A percentile compares a stretch with the other conserved stretches of the same genome.
Conservation (phyloP, 352 stramenopile species). For the Phytophthora tentaculata region DNA sequence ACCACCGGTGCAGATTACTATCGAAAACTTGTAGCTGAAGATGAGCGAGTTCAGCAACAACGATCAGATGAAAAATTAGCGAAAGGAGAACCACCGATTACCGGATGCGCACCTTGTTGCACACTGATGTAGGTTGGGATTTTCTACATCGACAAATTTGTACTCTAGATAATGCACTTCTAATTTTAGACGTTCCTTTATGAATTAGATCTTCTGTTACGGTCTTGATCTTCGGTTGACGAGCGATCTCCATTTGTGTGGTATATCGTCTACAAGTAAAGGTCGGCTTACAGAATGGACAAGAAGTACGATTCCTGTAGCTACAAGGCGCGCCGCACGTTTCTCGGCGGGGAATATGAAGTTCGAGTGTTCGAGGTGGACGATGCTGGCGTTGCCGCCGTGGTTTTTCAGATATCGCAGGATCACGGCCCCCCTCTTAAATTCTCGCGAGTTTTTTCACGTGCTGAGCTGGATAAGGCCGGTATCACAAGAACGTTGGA, state of each 20-base stretch:
- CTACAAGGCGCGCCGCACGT: constrained; percentile 68
- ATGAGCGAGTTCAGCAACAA: constrained; percentile 43
- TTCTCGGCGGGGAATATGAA: constrained; percentile 70
- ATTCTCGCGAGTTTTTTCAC: constrained; percentile 73
- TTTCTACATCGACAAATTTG: constrained; percentile 4
- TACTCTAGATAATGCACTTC: constrained; percentile 7
- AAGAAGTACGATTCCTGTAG: constrained; percentile 59
- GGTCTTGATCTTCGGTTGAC: constrained; percentile 9
- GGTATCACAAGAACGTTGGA: constrained; percentile 63
- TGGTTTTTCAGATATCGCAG: constrained; percentile 50
- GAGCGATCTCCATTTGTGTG: constrained; percentile 14
- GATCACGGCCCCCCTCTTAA: constrained; percentile 48
- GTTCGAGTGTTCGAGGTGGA: constrained; percentile 79
- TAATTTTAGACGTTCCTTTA: neutral
- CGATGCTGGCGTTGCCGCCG: constrained; percentile 62
- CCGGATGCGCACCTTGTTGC: constrained; percentile 66
- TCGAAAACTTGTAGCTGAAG: constrained; percentile 46
- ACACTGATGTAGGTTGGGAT: constrained; percentile 43
- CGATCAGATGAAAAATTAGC: constrained; percentile 34
- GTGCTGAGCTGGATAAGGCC: constrained; percentile 49
- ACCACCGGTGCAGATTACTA: constrained; percentile 57
- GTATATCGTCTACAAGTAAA: neutral
- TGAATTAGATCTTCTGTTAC: neutral
- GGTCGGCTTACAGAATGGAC: constrained; percentile 33
- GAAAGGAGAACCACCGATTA: constrained; percentile 36